Evolutionary conservation across 2,329 filamentous ascomycete genomes (phyloP), one percentile per base, ranked within the genome.

Genomic region (Aspergillus sp.): DNA sequence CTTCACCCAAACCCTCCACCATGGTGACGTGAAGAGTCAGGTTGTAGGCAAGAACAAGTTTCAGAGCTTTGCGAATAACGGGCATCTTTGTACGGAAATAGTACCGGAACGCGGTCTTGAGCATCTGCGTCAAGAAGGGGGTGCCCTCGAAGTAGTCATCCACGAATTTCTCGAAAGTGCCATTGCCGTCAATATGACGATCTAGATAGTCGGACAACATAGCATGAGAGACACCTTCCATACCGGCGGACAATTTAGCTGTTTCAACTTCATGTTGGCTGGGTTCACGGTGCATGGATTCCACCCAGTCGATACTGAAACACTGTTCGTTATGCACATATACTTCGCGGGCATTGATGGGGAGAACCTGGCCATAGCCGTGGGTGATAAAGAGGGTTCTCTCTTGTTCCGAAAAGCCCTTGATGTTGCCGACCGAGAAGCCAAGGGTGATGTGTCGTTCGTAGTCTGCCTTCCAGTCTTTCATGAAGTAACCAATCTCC

Each of bases 401-500:
- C 70, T 87, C 85, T 17, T 81, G 76, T 27, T 83, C 79, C 15
- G 84, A 85, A 74, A 87, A 88, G 33, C 93, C 93, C 81, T 96
- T 96, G 79, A 97, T 95, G 71, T 97, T 97, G 76, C 90, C 93
- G 49, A 96, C 89, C 2, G 92, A 96, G 72, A 97, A 91, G 55
- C 90, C 91, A 57, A 90, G 86, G 62, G 86, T 90, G 66, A 95
- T 85, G 73, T 97, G 93, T 66, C 92, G 89, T 78, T 96, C 92
- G 69, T 95, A 96, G 75, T 98, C 93, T 45, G 92, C 93, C 79
- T 93, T 96, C 93, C 93, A 98, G 76, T 97, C 93, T 82, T 97
- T 97, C 90, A 97, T 95, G 82, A 98, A 98, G 77, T 96, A 96
- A 44, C 87, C 90, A 69, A 98, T 96, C 70, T 98, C 93, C 84